Conservation (phyloP, 805 yeast species). For the Wickerhamomyces mucosus region DNA sequence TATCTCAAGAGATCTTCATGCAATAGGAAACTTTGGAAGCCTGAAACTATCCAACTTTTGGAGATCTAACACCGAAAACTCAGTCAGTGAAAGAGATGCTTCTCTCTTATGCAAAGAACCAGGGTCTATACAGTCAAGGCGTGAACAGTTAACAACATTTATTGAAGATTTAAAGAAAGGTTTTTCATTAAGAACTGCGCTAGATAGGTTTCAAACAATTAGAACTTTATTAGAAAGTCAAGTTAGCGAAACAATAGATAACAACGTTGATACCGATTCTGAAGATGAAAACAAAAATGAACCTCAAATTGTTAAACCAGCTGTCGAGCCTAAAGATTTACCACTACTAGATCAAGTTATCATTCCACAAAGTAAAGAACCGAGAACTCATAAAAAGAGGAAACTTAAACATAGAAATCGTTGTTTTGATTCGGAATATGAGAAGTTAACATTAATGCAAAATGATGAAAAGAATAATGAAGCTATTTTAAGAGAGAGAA, state of each 20-base stretch:
- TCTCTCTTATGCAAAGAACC: too few relatives aligned
- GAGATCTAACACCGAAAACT: constrained; percentile 5
- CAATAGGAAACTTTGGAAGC: constrained; percentile 32
- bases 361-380: constrained; percentile 33
- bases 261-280: constrained; percentile 18
- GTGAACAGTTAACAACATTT: constrained; percentile 23
- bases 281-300: constrained; percentile 40
- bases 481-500: constrained; percentile 34
- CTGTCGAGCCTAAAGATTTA: constrained; percentile 35
- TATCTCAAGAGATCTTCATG: constrained; percentile 38
- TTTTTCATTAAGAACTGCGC: constrained; percentile 38
- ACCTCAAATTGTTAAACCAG: constrained; percentile 45
- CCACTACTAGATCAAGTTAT: constrained; percentile 45
- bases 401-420: constrained; percentile 1
- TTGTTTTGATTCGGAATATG: constrained; percentile 6
- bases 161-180: constrained; percentile 33
- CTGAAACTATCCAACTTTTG: constrained; percentile 16
- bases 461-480: constrained; percentile 16
- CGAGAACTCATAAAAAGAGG: constrained; percentile 7
- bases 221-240: constrained; percentile 21
- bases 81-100: constrained; percentile 1
- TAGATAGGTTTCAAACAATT: constrained; percentile 38
- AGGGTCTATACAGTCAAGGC: constrained; percentile 10
- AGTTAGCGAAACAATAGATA: constrained; percentile 22
- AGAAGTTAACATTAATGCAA: constrained; percentile 11